Percentiles rank a stretch among this genome's conserved stretches.
phyloP scores from a whole-genome alignment of 2,329 filamentous ascomycete species.

The Rhynchosporium graminicola region DNA sequence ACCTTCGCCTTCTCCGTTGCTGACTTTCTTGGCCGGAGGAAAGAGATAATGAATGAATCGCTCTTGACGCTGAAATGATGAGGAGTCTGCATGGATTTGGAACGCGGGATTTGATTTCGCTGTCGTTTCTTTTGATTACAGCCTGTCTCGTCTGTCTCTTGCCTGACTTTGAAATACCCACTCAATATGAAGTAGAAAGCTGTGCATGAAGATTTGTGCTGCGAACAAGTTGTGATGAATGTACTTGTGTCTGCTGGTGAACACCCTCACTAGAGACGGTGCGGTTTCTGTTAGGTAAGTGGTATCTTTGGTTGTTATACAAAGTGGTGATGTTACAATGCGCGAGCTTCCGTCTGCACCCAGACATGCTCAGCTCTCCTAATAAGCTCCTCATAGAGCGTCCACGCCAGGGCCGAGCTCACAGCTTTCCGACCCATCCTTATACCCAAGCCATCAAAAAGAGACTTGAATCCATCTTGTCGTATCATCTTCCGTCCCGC shows the following conservation, averaged over 20 bases:
- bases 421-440: slow-evolving; percentile 89
- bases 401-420: slow-evolving; percentile 96
- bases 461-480: slow-evolving; percentile 76
- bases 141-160: slow-evolving; percentile 11
- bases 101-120: slow-evolving; percentile 12
- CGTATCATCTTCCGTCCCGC: slow-evolving; percentile 75
- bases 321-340: slow-evolving; percentile 28
- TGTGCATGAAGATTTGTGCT: slow-evolving; percentile 8
- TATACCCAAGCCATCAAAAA: slow-evolving; percentile 84
- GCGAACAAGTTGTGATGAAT: neutral
- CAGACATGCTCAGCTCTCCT: slow-evolving; percentile 57
- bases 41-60: slow-evolving; percentile 23
- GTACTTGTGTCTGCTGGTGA: neutral
- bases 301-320: slow-evolving; percentile 8
- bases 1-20: slow-evolving; percentile 36
- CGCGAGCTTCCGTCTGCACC: slow-evolving; percentile 15
- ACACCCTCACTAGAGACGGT: neutral
- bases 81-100: slow-evolving; percentile 13
- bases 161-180: slow-evolving; percentile 29
- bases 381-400: slow-evolving; percentile 91
- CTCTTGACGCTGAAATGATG: slow-evolving; percentile 16
- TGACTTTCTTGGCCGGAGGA: slow-evolving; percentile 40
- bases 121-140: slow-evolving; percentile 3
- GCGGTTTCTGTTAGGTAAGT: neutral
- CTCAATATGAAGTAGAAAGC: slow-evolving; percentile 23